Conservation (phyloP, 78 protist genomes). For the slime mould (Dictyostelium discoideum) region DNA sequence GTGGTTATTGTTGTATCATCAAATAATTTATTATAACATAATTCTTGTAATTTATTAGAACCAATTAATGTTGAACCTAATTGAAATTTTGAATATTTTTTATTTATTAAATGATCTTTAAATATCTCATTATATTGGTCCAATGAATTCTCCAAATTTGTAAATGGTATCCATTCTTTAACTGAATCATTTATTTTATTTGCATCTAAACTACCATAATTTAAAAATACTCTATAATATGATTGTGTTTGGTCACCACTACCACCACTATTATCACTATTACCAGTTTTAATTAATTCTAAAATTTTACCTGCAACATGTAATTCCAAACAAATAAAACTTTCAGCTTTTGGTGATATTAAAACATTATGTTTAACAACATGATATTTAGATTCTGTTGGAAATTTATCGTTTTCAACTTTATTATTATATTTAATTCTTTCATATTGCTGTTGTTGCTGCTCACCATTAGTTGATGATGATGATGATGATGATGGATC, state of each 20-base stretch:
- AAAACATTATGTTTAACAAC: slow-evolving; percentile 52
- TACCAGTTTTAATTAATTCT: neutral
- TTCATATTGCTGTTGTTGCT: neutral
- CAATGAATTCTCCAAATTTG: slow-evolving; percentile 8
- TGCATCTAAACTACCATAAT: neutral
- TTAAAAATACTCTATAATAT: slow-evolving; percentile 9
- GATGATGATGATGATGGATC: no score
- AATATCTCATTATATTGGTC: slow-evolving; percentile 22
- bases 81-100: neutral
- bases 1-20: neutral
- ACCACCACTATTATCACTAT: neutral
- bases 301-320: slow-evolving; percentile 48
- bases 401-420: slow-evolving; percentile 2
- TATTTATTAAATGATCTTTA: neutral
- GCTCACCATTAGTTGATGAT: neutral
- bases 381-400: slow-evolving; percentile 38
- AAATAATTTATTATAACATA: neutral
- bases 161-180: slow-evolving; percentile 42
- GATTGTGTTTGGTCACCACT: neutral
- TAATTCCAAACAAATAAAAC: slow-evolving; percentile 41
- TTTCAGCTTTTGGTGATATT: neutral
- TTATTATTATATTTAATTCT: neutral
- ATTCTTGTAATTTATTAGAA: slow-evolving; percentile 16
- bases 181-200: neutral
- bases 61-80: slow-evolving; percentile 14